phyloP scores from a whole-genome alignment of 2,329 filamentous ascomycete species.

The Nannizziopsis barbatae region DNA sequence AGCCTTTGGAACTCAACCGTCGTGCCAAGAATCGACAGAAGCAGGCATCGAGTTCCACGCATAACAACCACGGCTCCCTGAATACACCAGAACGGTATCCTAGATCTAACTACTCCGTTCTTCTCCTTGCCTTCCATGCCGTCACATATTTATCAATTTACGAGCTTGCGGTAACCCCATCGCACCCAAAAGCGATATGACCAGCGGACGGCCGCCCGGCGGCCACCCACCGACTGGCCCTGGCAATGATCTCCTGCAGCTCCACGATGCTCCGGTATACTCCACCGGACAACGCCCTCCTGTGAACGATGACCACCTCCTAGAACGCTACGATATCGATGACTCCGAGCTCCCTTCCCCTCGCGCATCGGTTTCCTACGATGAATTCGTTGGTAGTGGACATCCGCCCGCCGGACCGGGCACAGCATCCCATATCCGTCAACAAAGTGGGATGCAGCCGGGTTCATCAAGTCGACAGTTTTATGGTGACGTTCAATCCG shows the following conservation, averaged over 20 bases:
- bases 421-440: slow-evolving; percentile 25
- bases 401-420: slow-evolving; percentile 38
- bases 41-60: background rate
- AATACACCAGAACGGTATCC: background rate
- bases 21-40: background rate
- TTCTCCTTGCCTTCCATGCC: slow-evolving; percentile 8
- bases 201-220: slow-evolving; percentile 45
- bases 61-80: background rate
- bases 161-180: slow-evolving; percentile 19
- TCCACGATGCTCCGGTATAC: slow-evolving; percentile 44
- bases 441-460: slow-evolving; percentile 24
- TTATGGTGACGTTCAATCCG: slow-evolving; percentile 7
- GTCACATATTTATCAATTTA: background rate
- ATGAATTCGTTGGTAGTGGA: slow-evolving; percentile 74
- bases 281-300: slow-evolving; percentile 63
- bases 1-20: background rate
- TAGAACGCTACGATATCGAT: slow-evolving; percentile 63
- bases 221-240: slow-evolving; percentile 36
- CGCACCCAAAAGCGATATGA: slow-evolving; percentile 29
- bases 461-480: slow-evolving; percentile 6
- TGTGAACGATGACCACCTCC: slow-evolving; percentile 69
- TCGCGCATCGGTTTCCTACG: slow-evolving; percentile 83
- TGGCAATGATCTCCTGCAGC: slow-evolving; percentile 35
- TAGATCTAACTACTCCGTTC: background rate
- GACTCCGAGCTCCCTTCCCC: slow-evolving; percentile 51